Conservation (phyloP, 2,329 filamentous ascomycete species). For the Sclerotinia trifoliorum region DNA sequence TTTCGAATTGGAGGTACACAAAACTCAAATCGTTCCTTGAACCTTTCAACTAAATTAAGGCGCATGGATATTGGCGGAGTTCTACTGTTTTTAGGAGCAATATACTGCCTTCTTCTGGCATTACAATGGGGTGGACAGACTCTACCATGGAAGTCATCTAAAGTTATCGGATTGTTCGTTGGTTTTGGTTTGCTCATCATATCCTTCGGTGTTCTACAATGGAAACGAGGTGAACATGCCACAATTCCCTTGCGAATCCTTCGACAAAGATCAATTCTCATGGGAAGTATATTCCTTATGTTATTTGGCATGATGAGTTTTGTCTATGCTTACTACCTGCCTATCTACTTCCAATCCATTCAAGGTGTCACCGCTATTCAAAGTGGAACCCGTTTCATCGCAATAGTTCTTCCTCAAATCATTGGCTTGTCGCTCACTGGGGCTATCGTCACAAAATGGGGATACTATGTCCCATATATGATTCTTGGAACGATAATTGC, state of each 20-base stretch:
- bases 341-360: conserved; percentile 41
- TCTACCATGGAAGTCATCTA: conserved; percentile 40
- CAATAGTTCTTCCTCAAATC: conserved; percentile 10
- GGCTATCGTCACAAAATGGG: conserved; percentile 9
- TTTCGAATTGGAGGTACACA: conserved; percentile 45
- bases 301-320: conserved; percentile 33
- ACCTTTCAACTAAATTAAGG: conserved; percentile 28
- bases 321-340: conserved; percentile 39
- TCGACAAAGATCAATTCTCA: conserved; percentile 39
- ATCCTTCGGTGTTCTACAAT: conserved; percentile 38
- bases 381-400: conserved; percentile 7
- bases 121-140: conserved; percentile 44
- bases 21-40: conserved; percentile 30
- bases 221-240: conserved; percentile 16
- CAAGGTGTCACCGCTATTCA: conserved; percentile 27
- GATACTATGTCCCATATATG: conserved; percentile 23
- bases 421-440: conserved; percentile 4
- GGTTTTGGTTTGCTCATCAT: conserved; percentile 38
- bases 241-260: conserved; percentile 43
- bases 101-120: conserved; percentile 43
- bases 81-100: conserved; percentile 40
- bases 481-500: conserved; percentile 37
- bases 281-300: conserved; percentile 34
- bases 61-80: conserved; percentile 42
- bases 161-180: conserved; percentile 41